Percentiles rank a stretch among this genome's conserved stretches.
phyloP scores from a whole-genome alignment of 176 grass and related monocot genomes.

The Rhynchospora pubera region DNA sequence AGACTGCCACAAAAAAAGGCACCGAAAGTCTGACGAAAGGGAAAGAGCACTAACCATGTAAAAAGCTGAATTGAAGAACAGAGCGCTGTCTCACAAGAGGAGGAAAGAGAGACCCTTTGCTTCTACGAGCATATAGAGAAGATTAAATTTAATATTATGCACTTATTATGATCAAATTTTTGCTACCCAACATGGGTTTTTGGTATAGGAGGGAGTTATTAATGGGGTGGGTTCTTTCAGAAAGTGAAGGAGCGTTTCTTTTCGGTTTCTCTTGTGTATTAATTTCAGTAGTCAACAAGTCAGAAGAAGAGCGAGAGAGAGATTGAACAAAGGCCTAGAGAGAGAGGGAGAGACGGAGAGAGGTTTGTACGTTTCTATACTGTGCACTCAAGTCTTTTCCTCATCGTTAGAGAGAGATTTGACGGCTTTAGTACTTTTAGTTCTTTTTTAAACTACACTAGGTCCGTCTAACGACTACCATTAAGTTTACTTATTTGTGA shows the following conservation, averaged over 20 bases:
- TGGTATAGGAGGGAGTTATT: neutral
- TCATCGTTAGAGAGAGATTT: neutral
- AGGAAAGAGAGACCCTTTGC: slow-evolving; percentile 8
- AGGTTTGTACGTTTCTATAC: neutral
- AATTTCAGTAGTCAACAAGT: slow-evolving; percentile 10
- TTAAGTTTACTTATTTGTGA: neutral
- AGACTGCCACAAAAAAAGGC: slow-evolving; percentile 16
- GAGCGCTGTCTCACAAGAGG: slow-evolving; percentile 16
- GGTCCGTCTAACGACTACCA: slow-evolving; percentile 2
- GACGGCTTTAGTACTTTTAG: neutral
- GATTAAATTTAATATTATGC: neutral
- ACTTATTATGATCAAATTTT: too few species aligned
- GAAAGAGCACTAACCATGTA: slow-evolving; percentile 38
- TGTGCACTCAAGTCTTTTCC: neutral
- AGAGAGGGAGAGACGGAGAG: neutral
- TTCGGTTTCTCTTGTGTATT: slow-evolving; percentile 8
- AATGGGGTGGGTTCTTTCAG: neutral
- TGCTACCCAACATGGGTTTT: neutral
- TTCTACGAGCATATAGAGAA: neutral
- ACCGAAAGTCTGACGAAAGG: slow-evolving; percentile 12
- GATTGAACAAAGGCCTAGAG: neutral
- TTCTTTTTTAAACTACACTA: neutral
- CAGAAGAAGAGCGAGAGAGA: neutral
- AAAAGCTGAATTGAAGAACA: slow-evolving; percentile 36
- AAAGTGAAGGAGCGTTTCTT: slow-evolving; percentile 5